phyloP scores from a whole-genome alignment of 768 basidiomycete species.

The Naganishia antarctica region DNA sequence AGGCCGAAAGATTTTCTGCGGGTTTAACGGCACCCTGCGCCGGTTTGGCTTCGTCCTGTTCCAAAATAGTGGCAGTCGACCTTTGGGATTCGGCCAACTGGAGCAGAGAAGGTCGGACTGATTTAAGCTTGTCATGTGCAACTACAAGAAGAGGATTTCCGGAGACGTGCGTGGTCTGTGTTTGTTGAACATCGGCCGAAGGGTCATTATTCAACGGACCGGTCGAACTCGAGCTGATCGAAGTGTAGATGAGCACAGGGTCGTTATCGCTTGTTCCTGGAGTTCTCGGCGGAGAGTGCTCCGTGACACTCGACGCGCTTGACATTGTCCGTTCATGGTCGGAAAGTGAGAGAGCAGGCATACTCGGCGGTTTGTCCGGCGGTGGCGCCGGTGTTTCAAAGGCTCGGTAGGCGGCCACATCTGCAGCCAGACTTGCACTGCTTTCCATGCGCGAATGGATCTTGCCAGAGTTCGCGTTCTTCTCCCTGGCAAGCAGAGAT shows the following conservation, averaged over 20 bases:
- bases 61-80: conserved; percentile 20
- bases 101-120: conserved; percentile 15
- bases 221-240: conserved; percentile 9
- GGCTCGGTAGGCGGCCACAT: conserved; percentile 9
- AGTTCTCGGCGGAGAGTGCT: conserved; percentile 25
- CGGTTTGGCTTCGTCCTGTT: conserved; percentile 21
- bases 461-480: neutral
- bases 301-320: conserved; percentile 20
- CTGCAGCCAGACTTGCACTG: conserved; percentile 18
- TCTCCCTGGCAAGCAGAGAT: neutral
- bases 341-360: conserved; percentile 13
- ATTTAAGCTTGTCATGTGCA: conserved; percentile 1
- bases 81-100: conserved; percentile 19
- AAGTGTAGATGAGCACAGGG: conserved; percentile 2
- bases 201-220: neutral
- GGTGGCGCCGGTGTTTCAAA: neutral
- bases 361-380: conserved; percentile 5
- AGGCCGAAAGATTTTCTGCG: neutral
- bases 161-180: neutral
- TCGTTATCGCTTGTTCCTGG: conserved; percentile 23
- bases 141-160: neutral
- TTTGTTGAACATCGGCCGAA: neutral
- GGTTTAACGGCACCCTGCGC: neutral
- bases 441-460: conserved; percentile 2
- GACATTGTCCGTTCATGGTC: conserved; percentile 27